Percentiles rank a stretch among this genome's conserved stretches.
These are phyloP conservation scores for Diaporthe amygdali DNA, from an alignment of 2,329 filamentous ascomycete species.

Conservation along the genomic window DNA sequence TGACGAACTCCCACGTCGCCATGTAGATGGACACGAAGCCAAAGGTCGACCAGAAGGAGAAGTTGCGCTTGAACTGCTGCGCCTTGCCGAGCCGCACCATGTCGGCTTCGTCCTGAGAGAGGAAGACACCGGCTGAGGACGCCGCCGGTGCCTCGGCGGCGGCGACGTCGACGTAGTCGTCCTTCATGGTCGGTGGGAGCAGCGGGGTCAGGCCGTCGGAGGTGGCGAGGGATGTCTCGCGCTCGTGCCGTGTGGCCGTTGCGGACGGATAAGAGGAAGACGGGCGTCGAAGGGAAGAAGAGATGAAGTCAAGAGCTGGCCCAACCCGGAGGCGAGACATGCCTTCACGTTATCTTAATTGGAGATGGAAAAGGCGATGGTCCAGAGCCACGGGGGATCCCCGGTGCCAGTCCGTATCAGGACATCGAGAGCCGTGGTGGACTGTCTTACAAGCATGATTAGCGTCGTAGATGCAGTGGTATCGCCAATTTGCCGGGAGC, in stretches of 20 bases:
- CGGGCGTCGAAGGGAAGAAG: background rate
- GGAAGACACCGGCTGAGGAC: background rate
- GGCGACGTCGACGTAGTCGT: background rate
- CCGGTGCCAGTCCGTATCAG: background rate
- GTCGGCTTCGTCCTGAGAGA: conserved; percentile 17
- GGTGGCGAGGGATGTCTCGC: background rate
- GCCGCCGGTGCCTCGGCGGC: background rate
- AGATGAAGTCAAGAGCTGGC: background rate
- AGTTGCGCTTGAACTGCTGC: conserved; percentile 30
- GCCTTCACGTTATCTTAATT: background rate
- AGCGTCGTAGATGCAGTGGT: background rate
- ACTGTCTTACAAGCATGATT: conserved; percentile 1
- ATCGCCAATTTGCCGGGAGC: conserved; percentile 10
- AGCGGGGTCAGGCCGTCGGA: background rate
- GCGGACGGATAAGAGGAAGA: background rate
- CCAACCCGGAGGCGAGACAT: background rate
- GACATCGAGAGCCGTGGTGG: conserved; percentile 3
- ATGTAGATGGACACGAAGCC: conserved; percentile 34
- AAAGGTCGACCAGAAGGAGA: conserved; percentile 27
- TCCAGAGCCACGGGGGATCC: background rate
- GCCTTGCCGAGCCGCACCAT: conserved; percentile 23
- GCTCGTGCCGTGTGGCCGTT: background rate
- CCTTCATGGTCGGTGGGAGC: background rate
- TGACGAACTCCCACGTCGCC: conserved; percentile 32
- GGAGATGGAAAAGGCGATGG: background rate